A percentile compares a stretch with the other conserved stretches of the same genome.
Evolutionary conservation across 768 basidiomycete genomes (phyloP).

Genomic region (Multifurca ochricompacta): DNA sequence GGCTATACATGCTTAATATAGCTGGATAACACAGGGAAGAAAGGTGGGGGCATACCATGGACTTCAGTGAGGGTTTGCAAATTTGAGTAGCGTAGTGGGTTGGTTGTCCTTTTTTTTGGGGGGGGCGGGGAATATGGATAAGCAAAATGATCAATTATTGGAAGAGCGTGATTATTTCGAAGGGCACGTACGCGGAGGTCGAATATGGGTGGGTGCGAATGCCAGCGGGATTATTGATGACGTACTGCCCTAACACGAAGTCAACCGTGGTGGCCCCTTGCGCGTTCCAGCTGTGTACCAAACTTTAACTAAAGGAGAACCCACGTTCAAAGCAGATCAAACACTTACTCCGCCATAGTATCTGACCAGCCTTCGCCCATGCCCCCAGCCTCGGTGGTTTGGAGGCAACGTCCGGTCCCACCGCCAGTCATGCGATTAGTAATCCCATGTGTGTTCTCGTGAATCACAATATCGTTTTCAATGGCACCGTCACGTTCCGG

Average conservation of each 20-base stretch:
- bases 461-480: slow-evolving; percentile 49
- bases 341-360: slow-evolving; percentile 24
- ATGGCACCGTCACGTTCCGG: slow-evolving; percentile 59
- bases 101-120: slow-evolving; percentile 23
- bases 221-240: slow-evolving; percentile 41
- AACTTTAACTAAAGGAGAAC: slow-evolving; percentile 10
- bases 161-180: slow-evolving; percentile 23
- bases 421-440: slow-evolving; percentile 43
- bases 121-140: too few species aligned
- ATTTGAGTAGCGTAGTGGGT: slow-evolving; percentile 39
- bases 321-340: too few species aligned
- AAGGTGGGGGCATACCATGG: slow-evolving; percentile 31
- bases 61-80: slow-evolving; percentile 35
- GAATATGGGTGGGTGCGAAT: slow-evolving; percentile 56
- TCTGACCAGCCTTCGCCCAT: slow-evolving; percentile 70
- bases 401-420: slow-evolving; percentile 51
- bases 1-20: slow-evolving; percentile 20
- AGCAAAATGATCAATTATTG: background rate
- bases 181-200: slow-evolving; percentile 38
- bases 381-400: slow-evolving; percentile 54
- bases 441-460: slow-evolving; percentile 36
- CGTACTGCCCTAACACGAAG: slow-evolving; percentile 43
- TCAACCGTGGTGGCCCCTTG: slow-evolving; percentile 30
- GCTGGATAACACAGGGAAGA: background rate
- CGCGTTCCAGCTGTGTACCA: slow-evolving; percentile 28